phyloP scores from a whole-genome alignment of 495 filamentous ascomycete species.

The Neurospora sublineolata region DNA sequence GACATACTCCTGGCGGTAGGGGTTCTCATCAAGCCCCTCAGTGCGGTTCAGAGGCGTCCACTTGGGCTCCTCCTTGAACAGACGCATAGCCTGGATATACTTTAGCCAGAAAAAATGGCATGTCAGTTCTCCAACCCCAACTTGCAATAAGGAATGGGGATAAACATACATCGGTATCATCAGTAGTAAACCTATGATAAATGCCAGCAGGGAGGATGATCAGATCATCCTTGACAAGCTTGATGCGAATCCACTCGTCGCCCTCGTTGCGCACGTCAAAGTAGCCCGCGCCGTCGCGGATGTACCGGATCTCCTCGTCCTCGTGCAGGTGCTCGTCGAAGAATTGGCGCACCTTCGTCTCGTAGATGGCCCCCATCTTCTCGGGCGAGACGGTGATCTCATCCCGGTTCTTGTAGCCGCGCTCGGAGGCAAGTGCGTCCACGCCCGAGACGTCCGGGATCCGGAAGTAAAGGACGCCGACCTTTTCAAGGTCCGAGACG shows the following conservation, averaged over 20 bases:
- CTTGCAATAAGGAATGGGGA: neutral
- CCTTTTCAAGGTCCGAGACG: slow-evolving; percentile 47
- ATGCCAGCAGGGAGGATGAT: slow-evolving; percentile 93
- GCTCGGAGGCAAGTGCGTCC: slow-evolving; percentile 57
- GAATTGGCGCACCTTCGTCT: slow-evolving; percentile 85
- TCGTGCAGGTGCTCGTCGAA: slow-evolving; percentile 95
- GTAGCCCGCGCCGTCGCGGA: slow-evolving; percentile 78
- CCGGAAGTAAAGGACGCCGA: slow-evolving; percentile 72
- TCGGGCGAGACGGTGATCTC: slow-evolving; percentile 79
- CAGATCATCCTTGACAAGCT: slow-evolving; percentile 57
- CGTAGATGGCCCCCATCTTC: slow-evolving; percentile 76
- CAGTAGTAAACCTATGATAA: slow-evolving; percentile 94
- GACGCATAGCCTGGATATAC: slow-evolving; percentile 92
- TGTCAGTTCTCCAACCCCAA: neutral
- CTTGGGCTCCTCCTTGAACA: slow-evolving; percentile 98
- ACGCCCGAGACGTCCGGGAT: slow-evolving; percentile 53
- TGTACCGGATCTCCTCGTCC: slow-evolving; percentile 98
- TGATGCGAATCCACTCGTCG: slow-evolving; percentile 78
- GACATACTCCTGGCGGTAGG: slow-evolving; percentile 66
- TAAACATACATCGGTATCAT: slow-evolving; percentile 64
- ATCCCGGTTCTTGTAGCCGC: slow-evolving; percentile 91
- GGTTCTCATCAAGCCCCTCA: slow-evolving; percentile 65
- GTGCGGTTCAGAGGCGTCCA: slow-evolving; percentile 90
- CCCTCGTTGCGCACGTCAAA: slow-evolving; percentile 75
- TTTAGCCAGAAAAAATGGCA: neutral